These are phyloP conservation scores for Aspergillus sclerotioniger DNA, from an alignment of 495 filamentous ascomycete genomes.

Conservation along the genomic window DNA sequence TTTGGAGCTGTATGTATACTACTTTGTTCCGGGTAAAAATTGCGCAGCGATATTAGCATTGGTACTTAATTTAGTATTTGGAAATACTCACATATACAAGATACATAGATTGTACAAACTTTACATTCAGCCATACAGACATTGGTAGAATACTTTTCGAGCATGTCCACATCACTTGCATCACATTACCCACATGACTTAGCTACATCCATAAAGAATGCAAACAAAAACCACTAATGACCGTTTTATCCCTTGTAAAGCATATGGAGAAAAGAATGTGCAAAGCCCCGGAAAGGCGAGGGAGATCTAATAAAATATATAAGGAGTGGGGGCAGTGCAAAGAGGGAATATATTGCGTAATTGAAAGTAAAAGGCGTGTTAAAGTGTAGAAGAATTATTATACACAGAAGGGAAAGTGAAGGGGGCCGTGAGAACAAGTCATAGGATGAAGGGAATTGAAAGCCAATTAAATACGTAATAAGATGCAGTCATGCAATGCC, in stretches of 20 bases:
- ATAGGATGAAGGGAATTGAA: background rate
- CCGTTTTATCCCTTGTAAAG: constrained; percentile 4
- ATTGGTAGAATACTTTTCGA: background rate
- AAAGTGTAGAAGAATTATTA: constrained; percentile 8
- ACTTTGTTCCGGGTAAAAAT: background rate
- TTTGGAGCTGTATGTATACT: background rate
- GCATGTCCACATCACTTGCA: background rate
- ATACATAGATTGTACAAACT: too few species aligned
- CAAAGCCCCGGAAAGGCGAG: constrained; percentile 1
- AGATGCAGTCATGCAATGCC: constrained; percentile 6
- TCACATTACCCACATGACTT: background rate
- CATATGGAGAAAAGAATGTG: constrained; percentile 9
- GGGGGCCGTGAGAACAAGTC: too few species aligned
- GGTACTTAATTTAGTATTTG: too few species aligned
- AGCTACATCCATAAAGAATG: constrained; percentile 1
- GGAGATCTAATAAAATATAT: constrained; percentile 2
- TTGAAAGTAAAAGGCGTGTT: constrained; percentile 2
- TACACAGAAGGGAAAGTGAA: constrained; percentile 13
- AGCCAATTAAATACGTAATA: background rate
- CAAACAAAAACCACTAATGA: background rate
- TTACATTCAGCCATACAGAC: background rate
- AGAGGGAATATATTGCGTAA: background rate
- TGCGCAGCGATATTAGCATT: background rate
- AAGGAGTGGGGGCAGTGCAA: background rate
- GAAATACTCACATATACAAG: too few species aligned